Base-by-base conservation (phyloP, 2,329 filamentous ascomycete species). In the Aspergillus nomiae region DNA sequence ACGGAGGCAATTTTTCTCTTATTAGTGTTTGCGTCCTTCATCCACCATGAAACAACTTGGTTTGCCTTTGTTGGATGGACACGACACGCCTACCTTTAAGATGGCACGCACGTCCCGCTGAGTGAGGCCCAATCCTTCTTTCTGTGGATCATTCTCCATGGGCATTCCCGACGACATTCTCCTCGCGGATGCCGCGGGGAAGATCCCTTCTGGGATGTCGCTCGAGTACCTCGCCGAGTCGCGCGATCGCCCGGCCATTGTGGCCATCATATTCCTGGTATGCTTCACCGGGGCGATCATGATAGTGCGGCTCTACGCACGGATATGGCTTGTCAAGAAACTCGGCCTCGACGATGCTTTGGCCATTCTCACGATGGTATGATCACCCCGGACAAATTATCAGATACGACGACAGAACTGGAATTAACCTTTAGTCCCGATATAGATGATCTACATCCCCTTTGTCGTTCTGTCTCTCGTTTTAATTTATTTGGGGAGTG, bases 401-500 rank as follows among this genome's bases (percentile, higher is more conserved):
- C 6, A 30, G 32, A 30, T 12, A 36, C 6, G 11, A 36, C n/a
- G 21, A 12, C 24, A 19, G 16, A 21, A 12, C 4, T 34, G 19
- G 10, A 46, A 34, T 59, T 64, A 51, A 65, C 50, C 32, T 48
- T 21, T n/a, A 10, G 14, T 51, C 16, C 30, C n/a, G 46, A 6
- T 2, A 28, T 57, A 74, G 72, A 21, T 70, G 14, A 70, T 75
- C 21, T 76, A 82, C 46, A 78, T 83, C 16, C 67, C 76, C 26
- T 84, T 84, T 51, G 77, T 81, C 28, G 78, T 73, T 4, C 69
- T 85, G n/a, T 72, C 62, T 16, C 63, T 84, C 50, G 65, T 77
- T 34, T 73, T 85, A 51, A 85, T 85, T 67, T 65, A 78, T 3
- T 67, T 84, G 14, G 83, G 83, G 26, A 83, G 82, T 4, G 83